These are phyloP conservation scores for Monosporascus sp. DNA, from an alignment of 2,329 filamentous ascomycete genomes.

Conservation along the genomic window DNA sequence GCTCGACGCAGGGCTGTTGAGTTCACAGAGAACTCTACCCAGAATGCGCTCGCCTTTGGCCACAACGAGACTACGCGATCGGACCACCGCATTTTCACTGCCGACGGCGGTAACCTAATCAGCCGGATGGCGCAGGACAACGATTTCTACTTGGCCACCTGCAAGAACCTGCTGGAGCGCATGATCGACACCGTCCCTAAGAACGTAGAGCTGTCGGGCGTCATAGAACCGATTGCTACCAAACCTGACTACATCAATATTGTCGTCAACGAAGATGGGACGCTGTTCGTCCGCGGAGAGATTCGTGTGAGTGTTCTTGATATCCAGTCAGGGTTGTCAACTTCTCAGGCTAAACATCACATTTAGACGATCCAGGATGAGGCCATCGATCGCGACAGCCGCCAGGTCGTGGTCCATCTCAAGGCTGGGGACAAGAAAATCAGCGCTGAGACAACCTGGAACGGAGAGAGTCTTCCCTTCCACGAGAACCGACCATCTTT, in stretches of 20 bases:
- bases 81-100: conserved; percentile 22
- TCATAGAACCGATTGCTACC: conserved; percentile 16
- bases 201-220: conserved; percentile 12
- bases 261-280: conserved; percentile 12
- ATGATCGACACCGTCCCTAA: conserved; percentile 24
- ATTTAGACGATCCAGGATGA: neutral
- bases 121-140: conserved; percentile 15
- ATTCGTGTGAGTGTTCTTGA: conserved; percentile 14
- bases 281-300: conserved; percentile 15
- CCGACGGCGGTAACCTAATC: conserved; percentile 24
- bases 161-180: conserved; percentile 17
- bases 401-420: neutral
- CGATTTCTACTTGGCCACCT: conserved; percentile 19
- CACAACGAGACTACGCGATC: conserved; percentile 22
- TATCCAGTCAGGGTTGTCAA: neutral
- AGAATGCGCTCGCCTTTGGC: conserved; percentile 19
- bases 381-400: neutral
- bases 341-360: neutral
- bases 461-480: neutral
- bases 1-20: neutral
- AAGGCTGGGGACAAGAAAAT: neutral
- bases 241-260: conserved; percentile 23
- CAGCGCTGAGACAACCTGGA: neutral
- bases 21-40: conserved; percentile 21
- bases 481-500: neutral